These are phyloP conservation scores for Pseudogymnoascus sp. DNA, from an alignment of 2,329 filamentous ascomycete genomes.

Conservation along the genomic window DNA sequence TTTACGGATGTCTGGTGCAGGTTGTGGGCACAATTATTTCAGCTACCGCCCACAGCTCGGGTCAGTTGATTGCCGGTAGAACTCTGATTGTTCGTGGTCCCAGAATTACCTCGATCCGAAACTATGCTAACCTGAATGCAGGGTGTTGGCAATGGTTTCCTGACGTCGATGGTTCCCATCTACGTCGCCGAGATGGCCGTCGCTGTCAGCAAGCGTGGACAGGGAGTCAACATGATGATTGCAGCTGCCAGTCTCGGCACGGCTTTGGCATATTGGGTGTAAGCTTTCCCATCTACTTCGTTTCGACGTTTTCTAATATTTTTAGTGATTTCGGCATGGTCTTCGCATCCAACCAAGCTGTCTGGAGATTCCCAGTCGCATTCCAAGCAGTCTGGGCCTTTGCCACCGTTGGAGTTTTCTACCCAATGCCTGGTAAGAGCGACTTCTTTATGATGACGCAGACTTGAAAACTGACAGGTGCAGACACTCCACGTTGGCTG, in stretches of 20 bases:
- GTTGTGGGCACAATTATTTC: conserved; percentile 27
- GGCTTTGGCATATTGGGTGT: conserved; percentile 29
- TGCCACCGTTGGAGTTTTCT: conserved; percentile 20
- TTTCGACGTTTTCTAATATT: conserved; percentile 19
- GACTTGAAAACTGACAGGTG: conserved; percentile 9
- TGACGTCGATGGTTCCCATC: conserved; percentile 24
- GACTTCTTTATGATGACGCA: conserved; percentile 12
- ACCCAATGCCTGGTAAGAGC: neutral
- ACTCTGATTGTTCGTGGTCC: conserved; percentile 22
- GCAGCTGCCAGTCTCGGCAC: conserved; percentile 22
- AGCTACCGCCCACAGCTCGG: conserved; percentile 21
- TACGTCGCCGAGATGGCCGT: conserved; percentile 28
- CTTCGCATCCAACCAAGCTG: conserved; percentile 23
- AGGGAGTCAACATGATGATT: conserved; percentile 26
- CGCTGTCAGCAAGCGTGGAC: conserved; percentile 22
- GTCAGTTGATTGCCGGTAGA: conserved; percentile 26
- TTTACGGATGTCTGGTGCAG: conserved; percentile 19
- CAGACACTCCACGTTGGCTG: conserved; percentile 26
- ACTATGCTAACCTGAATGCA: conserved; percentile 10
- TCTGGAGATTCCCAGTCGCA: conserved; percentile 28
- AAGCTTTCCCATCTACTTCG: conserved; percentile 21
- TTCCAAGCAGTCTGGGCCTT: conserved; percentile 25
- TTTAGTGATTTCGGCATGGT: conserved; percentile 26
- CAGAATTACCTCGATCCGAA: neutral
- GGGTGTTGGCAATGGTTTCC: conserved; percentile 29